Conservation (phyloP, 495 filamentous ascomycete species). For the Daldinia decipiens region DNA sequence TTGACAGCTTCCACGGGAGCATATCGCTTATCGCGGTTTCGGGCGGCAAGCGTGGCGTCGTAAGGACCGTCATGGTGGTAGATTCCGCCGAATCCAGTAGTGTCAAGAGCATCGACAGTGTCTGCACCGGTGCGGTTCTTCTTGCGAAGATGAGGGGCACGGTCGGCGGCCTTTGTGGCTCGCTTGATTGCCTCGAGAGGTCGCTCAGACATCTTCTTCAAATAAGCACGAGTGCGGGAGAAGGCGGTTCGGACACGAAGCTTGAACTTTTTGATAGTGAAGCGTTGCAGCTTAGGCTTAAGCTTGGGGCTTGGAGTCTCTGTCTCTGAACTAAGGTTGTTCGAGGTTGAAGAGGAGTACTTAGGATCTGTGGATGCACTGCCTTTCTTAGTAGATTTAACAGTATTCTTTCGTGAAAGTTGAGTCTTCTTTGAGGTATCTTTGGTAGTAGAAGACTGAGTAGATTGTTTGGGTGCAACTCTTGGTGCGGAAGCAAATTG, state of each 20-base stretch:
- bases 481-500: background rate
- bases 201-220: constrained; percentile 68
- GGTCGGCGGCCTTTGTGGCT: constrained; percentile 68
- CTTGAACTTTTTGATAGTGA: background rate
- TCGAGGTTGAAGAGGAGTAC: background rate
- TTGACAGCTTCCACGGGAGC: constrained; percentile 82
- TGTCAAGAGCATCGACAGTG: constrained; percentile 82
- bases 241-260: background rate
- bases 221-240: constrained; percentile 14
- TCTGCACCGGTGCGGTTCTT: constrained; percentile 76
- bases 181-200: constrained; percentile 70
- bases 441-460: background rate
- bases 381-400: background rate
- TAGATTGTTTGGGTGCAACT: background rate
- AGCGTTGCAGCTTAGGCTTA: background rate
- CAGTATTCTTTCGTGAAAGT: background rate
- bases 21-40: constrained; percentile 70
- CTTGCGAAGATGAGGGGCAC: constrained; percentile 68
- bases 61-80: constrained; percentile 96
- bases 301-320: background rate
- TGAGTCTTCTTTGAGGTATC: background rate
- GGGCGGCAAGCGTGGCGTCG: constrained; percentile 79
- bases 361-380: background rate
- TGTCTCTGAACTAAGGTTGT: background rate
- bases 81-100: constrained; percentile 59